A percentile compares a stretch with the other conserved stretches of the same genome.
These are phyloP conservation scores for Fusarium chuoi DNA, from an alignment of 2,329 filamentous ascomycete genomes.

Conservation along the genomic window DNA sequence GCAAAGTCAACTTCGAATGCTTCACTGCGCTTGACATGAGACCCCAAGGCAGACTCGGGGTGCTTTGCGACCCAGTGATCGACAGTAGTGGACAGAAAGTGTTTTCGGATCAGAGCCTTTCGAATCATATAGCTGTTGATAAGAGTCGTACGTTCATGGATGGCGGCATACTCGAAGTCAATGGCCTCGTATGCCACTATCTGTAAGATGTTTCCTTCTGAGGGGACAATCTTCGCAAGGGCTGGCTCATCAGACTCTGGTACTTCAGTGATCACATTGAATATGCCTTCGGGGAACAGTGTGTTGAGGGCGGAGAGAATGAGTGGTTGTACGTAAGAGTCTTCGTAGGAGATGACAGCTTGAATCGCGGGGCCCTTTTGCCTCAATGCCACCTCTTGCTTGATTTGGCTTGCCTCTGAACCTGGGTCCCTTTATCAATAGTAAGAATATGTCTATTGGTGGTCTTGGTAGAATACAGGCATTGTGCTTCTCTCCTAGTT, in stretches of 20 bases:
- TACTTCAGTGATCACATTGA: constrained; percentile 64
- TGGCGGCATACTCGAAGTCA: constrained; percentile 80
- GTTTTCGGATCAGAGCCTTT: constrained; percentile 95
- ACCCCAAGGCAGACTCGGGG: constrained; percentile 73
- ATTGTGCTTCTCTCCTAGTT: constrained; percentile 34
- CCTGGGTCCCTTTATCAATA: constrained; percentile 42
- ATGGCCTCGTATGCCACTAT: constrained; percentile 88
- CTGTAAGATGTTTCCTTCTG: constrained; percentile 70
- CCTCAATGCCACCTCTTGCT: constrained; percentile 36
- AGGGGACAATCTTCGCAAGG: constrained; percentile 51
- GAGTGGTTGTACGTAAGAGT: constrained; percentile 88
- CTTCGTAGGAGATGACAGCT: constrained; percentile 85
- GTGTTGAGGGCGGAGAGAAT: constrained; percentile 77
- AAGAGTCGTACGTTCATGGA: constrained; percentile 69
- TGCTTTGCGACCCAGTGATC: constrained; percentile 88
- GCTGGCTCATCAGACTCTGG: constrained; percentile 47
- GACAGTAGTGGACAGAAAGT: constrained; percentile 87
- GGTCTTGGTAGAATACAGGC: constrained; percentile 46
- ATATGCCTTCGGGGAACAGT: constrained; percentile 64
- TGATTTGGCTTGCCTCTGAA: constrained; percentile 18
- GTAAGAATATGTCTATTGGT: constrained; percentile 54
- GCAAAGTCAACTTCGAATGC: constrained; percentile 96
- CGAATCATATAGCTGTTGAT: constrained; percentile 94
- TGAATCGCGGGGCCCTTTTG: constrained; percentile 53
- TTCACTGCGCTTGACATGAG: constrained; percentile 80